Evolutionary conservation across 1,284 basidiomycete genomes (phyloP), one percentile per base, ranked within the genome.

Genomic region (Ceratobasidium sp.): DNA sequence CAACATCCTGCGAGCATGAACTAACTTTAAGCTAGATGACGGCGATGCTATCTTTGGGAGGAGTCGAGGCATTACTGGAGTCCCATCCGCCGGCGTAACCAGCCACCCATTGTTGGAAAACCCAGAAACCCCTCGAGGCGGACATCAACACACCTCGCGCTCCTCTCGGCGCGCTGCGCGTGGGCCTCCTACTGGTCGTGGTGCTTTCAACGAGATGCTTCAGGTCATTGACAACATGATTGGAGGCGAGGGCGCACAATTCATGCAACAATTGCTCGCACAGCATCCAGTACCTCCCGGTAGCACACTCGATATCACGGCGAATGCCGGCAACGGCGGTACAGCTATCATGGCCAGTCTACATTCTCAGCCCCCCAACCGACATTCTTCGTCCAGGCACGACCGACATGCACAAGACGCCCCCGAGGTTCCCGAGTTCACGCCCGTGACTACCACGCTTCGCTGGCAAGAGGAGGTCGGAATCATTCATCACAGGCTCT

Each of bases 381-480:
- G 64, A 16, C 64, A 69, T 40, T 25, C 40, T 28, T 56, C 63
- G n/a, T 66, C 64, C 1, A 33, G 64, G 14, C 64, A 69, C 53
- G 64, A 69, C 14, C 64, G 64, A 28, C 64, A 69, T 38, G 51
- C 53, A 33, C 21, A n/a, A 42, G 64, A 58, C 16, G 54, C 74
- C 11, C 73, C 51, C 25, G 72, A 74, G 38, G 74, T 66, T 61
- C 14, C 74, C 23, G 82, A 82, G 16, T 84, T 83, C 76, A 76
- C 79, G 11, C 95, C 95, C 2, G 81, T 93, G 73, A 82, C 90
- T 11, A 98, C 96, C 0, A 79, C 89, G n/a, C 90, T 92, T 77
- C 87, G 96, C 56, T 98, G 96, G 96, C 82, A 86, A 0, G 95
- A 98, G 77, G 96, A 97, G 80, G 87, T 87, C 71, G 92, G 91